Percentiles rank a stretch among this genome's conserved stretches.
These are phyloP conservation scores for Cytospora piceicola DNA, from an alignment of 2,329 filamentous ascomycete genomes.

Conservation along the genomic window DNA sequence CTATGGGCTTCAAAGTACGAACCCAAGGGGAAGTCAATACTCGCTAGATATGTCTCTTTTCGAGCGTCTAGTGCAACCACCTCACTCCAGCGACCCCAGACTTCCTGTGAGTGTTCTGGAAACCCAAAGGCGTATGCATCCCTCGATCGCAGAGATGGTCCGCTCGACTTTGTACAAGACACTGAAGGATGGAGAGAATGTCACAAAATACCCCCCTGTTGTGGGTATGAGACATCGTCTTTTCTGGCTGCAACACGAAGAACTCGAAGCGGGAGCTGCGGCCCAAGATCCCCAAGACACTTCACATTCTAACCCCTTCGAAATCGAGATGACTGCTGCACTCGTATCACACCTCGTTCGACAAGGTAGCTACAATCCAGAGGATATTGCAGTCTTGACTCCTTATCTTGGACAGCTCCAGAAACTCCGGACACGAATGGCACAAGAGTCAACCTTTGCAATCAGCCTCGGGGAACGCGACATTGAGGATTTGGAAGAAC, in stretches of 20 bases:
- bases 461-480: constrained; percentile 69
- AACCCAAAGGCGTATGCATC: constrained; percentile 67
- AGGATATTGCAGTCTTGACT: constrained; percentile 72
- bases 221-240: constrained; percentile 56
- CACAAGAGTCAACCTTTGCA: constrained; percentile 50
- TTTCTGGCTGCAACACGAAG: constrained; percentile 65
- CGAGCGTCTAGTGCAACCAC: constrained; percentile 54
- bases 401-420: constrained; percentile 64
- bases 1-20: constrained; percentile 57
- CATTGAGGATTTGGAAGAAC: constrained; percentile 52
- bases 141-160: constrained; percentile 62
- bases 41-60: constrained; percentile 64
- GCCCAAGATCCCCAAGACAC: constrained; percentile 43
- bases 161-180: constrained; percentile 60
- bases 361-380: constrained; percentile 62
- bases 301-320: constrained; percentile 60
- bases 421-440: constrained; percentile 52
- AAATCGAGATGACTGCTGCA: constrained; percentile 65
- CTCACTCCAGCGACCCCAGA: constrained; percentile 2
- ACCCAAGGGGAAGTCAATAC: constrained; percentile 51
- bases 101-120: constrained; percentile 31
- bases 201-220: constrained; percentile 50
- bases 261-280: constrained; percentile 47
- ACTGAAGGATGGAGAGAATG: constrained; percentile 53
- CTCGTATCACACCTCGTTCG: constrained; percentile 67